A percentile compares a stretch with the other conserved stretches of the same genome.
phyloP scores from a whole-genome alignment of 768 basidiomycete genomes.

The Termitomyces sp. region DNA sequence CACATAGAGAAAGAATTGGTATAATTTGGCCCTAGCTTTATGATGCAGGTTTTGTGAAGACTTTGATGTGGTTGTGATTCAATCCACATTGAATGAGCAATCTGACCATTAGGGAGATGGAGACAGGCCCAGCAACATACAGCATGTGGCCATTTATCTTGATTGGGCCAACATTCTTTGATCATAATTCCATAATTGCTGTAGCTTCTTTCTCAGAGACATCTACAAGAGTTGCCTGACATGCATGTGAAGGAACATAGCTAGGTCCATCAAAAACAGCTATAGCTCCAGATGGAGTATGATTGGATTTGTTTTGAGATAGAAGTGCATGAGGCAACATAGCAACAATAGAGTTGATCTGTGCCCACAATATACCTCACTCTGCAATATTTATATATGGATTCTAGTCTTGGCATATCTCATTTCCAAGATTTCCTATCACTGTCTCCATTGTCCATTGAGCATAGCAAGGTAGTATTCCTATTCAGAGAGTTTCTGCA shows the following conservation, averaged over 20 bases:
- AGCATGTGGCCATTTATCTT: slow-evolving; percentile 7
- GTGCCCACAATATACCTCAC: not conserved
- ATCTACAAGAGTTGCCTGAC: not conserved
- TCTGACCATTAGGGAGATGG: slow-evolving; percentile 13
- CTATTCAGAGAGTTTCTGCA: slow-evolving; percentile 3
- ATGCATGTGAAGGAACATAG: not conserved
- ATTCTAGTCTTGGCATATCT: slow-evolving; percentile 14
- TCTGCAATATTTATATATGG: slow-evolving; percentile 3
- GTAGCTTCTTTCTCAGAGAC: not conserved
- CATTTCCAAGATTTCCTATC: slow-evolving; percentile 14
- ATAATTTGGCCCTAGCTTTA: not conserved
- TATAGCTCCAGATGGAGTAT: not conserved
- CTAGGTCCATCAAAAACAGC: not conserved
- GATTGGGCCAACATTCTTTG: not conserved
- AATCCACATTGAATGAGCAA: slow-evolving; percentile 19
- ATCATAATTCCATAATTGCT: not conserved
- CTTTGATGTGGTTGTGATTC: slow-evolving; percentile 5
- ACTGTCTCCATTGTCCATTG: slow-evolving; percentile 16
- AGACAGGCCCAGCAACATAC: slow-evolving; percentile 19
- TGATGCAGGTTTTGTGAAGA: not conserved
- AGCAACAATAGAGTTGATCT: not conserved
- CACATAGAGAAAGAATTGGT: not conserved
- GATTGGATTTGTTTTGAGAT: not conserved
- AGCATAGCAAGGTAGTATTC: not conserved
- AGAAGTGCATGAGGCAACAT: not conserved